Percentiles rank a stretch among this genome's conserved stretches.
These are phyloP conservation scores for Cyclotella cryptica DNA, from an alignment of 108 stramenopile species.

Conservation along the genomic window DNA sequence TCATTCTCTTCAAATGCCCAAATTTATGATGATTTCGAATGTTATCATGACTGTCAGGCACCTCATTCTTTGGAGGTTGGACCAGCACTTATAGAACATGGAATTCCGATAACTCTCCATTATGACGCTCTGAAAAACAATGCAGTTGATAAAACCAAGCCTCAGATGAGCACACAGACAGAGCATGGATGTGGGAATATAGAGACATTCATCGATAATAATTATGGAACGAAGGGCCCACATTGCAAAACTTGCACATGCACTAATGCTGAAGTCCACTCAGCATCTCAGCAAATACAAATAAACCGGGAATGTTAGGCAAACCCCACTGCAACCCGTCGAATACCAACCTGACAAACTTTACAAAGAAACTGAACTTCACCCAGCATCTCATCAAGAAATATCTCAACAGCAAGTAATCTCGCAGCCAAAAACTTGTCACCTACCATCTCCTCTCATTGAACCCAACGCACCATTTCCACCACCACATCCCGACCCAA, in stretches of 20 bases:
- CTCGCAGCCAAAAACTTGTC: neutral
- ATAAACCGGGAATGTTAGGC: neutral
- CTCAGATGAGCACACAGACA: no score
- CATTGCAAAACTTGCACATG: constrained; percentile 15
- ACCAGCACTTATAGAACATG: no score
- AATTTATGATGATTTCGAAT: neutral
- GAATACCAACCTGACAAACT: neutral
- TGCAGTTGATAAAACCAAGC: no score
- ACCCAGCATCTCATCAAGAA: neutral
- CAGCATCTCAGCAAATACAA: neutral
- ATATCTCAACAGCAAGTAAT: neutral
- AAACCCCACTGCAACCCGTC: neutral
- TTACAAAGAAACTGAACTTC: neutral
- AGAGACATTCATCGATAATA: neutral
- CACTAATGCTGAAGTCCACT: neutral
- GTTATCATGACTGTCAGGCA: neutral
- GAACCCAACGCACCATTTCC: constrained; percentile 53
- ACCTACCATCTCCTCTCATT: constrained; percentile 20
- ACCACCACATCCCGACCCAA: constrained; percentile 70
- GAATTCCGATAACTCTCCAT: no score
- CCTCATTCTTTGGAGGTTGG: no score
- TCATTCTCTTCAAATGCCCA: neutral
- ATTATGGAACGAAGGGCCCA: neutral
- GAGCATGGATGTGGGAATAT: no score
- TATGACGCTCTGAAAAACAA: no score